Base-by-base conservation (phyloP, 2,329 filamentous ascomycete species). In the Bertia moriformis region DNA sequence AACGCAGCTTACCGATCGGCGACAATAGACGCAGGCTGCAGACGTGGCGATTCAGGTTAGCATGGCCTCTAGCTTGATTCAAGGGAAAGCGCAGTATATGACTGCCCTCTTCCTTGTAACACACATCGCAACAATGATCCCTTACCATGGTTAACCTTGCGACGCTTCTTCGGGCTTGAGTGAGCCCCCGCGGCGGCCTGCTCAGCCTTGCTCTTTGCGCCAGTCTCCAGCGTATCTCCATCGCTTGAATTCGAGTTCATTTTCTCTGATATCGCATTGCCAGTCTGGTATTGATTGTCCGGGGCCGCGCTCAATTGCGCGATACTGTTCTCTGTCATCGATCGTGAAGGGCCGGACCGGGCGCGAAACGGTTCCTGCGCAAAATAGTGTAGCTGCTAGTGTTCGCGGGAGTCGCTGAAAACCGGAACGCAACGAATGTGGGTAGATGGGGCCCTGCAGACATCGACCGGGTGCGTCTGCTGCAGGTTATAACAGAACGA, bases 91-190 rank as follows among this genome's bases (percentile, higher is more conserved):
- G n/a, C n/a, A n/a, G n/a, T n/a, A n/a, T n/a, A n/a, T n/a, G n/a
- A n/a, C n/a, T n/a, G n/a, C n/a, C n/a, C n/a, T n/a, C n/a, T 36
- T 20, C 18, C 39, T 38, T 15, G 38, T 38, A 38, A 46, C 40
- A 35, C 18, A 30, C n/a, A 27, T 22, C 13, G 3, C 19, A n/a
- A 36, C n/a, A 40, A 32, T n/a, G 32, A 37, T 17, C 48, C 43
- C 60, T 58, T 55, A 67, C 64, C 64, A 55, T 67, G 64, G 60
- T 67, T 67, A 43, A 67, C 64, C 50, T 67, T 67, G 54, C 64
- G 63, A 53, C 65, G 61, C 55, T 67, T 67, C 53, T 66, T 67
- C 20, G 62, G 61, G 48, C 61, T 66, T 18, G 48, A 44, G 5
- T 46, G 40, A 2, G 38, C 40, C 13, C 45, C 46, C n/a, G 45